phyloP scores from a whole-genome alignment of 352 stramenopile genomes.

The Phytophthora brassicae region DNA sequence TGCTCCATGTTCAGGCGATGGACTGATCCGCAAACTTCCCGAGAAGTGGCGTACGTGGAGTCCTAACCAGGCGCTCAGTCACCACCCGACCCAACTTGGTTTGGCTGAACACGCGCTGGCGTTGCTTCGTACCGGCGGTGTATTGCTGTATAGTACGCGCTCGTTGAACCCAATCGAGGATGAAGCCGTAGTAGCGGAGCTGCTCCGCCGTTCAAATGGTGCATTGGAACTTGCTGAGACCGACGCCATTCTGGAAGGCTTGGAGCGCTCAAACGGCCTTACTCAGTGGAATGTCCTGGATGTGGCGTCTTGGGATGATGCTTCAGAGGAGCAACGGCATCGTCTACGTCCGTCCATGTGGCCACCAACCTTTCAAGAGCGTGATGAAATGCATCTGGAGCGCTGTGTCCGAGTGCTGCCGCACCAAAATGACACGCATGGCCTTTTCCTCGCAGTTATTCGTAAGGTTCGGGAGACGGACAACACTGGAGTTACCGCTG shows the following conservation, averaged over 20 bases:
- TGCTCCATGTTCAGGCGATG: slow-evolving; percentile 79
- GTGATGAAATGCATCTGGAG: slow-evolving; percentile 72
- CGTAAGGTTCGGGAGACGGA: slow-evolving; percentile 58
- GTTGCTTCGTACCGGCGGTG: slow-evolving; percentile 51
- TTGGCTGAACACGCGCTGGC: slow-evolving; percentile 73
- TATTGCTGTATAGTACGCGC: slow-evolving; percentile 73
- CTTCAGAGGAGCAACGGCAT: slow-evolving; percentile 52
- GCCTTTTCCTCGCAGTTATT: slow-evolving; percentile 97
- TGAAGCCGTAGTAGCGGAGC: slow-evolving; percentile 79
- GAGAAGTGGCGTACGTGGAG: slow-evolving; percentile 84
- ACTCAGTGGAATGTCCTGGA: slow-evolving; percentile 65
- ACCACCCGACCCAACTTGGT: slow-evolving; percentile 72
- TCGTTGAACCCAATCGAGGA: slow-evolving; percentile 85
- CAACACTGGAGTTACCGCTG: slow-evolving; percentile 30
- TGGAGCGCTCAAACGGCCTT: slow-evolving; percentile 47
- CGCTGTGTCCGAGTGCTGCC: slow-evolving; percentile 94
- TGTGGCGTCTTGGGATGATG: slow-evolving; percentile 55
- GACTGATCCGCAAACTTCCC: slow-evolving; percentile 73
- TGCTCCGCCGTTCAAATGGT: slow-evolving; percentile 54
- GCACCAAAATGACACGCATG: slow-evolving; percentile 97
- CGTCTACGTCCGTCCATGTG: slow-evolving; percentile 83
- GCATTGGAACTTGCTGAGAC: slow-evolving; percentile 69
- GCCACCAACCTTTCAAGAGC: slow-evolving; percentile 61
- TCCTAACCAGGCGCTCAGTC: slow-evolving; percentile 43
- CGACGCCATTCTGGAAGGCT: slow-evolving; percentile 30